Base-by-base conservation (phyloP, 2,329 filamentous ascomycete species). In the Alternaria longipes region DNA sequence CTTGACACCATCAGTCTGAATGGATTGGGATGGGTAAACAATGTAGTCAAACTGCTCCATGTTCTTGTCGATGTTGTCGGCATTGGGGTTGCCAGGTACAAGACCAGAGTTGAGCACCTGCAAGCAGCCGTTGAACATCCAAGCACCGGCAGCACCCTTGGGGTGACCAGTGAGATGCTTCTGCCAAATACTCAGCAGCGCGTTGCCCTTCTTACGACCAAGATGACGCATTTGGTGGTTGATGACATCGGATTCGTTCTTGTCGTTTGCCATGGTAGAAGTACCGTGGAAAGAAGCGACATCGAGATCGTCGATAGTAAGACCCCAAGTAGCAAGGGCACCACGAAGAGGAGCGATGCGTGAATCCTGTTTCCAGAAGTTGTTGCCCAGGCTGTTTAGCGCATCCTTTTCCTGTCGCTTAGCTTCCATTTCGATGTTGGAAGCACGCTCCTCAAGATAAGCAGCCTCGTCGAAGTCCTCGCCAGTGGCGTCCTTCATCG, bases 41-140 rank as follows among this genome's bases (percentile, higher is more conserved):
- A 99, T 97, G 83, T 97, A 91, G 79, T 99, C 95, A 72, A 95
- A 99, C 79, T 97, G 88, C 86, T 98, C 94, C 91, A 99, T 96
- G 70, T 94, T 86, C 78, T 94, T 89, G 78, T 99, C 95, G 56
- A 99, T 89, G 70, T 99, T 99, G 84, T 99, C 95, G 53, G 95
- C 95, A 73, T 99, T 99, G 75, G 94, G 91, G 84, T 99, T 99
- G 62, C 95, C 95, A 14, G 95, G 95, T 24, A 99, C 94, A 51
- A 99, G 85, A 76, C 95, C 95, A 53, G 87, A 90, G 85, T 98
- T 97, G 73, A 99, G 88, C 46, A 97, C 93, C 81, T 99, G 95
- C 79, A 99, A 84, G 80, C 92, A 95, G 68, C 95, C 95, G 85
- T 99, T 99, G 87, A 99, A 90, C 95, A 99, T 99, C 94, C 95